phyloP scores from a whole-genome alignment of 2,329 filamentous ascomycete genomes.

The Cadophora sp. region DNA sequence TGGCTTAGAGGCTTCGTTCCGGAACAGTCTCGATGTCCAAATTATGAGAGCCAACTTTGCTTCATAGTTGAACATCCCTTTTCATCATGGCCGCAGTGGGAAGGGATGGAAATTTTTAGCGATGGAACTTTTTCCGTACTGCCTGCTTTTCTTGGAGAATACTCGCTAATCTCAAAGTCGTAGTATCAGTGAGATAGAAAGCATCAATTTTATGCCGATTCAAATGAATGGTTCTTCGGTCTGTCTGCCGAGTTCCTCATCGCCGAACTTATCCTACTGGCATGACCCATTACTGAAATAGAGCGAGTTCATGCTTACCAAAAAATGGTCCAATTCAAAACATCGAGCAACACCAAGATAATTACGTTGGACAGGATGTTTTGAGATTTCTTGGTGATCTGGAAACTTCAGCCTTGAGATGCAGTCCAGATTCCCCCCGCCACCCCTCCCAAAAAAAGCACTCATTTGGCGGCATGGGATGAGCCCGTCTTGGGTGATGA shows the following conservation, averaged over 20 bases:
- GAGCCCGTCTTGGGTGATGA: neutral
- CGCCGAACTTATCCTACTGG: neutral
- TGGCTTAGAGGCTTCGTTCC: neutral
- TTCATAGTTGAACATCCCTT: neutral
- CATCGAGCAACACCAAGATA: neutral
- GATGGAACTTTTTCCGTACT: neutral
- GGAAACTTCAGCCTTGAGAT: slow-evolving; percentile 10
- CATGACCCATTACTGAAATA: neutral
- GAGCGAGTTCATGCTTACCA: slow-evolving; percentile 8
- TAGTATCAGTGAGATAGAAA: neutral
- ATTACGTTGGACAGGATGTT: neutral
- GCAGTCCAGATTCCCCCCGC: too few species aligned
- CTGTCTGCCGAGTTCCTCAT: neutral
- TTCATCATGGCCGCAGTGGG: too few species aligned
- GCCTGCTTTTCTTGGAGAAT: neutral
- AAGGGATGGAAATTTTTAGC: too few species aligned
- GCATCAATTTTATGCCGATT: too few species aligned
- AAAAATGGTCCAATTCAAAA: too few species aligned
- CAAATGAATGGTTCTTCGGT: neutral
- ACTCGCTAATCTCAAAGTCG: neutral
- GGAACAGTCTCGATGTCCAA: neutral
- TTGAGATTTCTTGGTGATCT: neutral
- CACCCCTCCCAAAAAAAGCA: neutral
- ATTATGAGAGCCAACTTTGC: neutral
- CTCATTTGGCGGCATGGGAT: neutral